These are phyloP conservation scores for Suhomyces taliae DNA, from an alignment of 1,139 yeast genomes.

Conservation along the genomic window DNA sequence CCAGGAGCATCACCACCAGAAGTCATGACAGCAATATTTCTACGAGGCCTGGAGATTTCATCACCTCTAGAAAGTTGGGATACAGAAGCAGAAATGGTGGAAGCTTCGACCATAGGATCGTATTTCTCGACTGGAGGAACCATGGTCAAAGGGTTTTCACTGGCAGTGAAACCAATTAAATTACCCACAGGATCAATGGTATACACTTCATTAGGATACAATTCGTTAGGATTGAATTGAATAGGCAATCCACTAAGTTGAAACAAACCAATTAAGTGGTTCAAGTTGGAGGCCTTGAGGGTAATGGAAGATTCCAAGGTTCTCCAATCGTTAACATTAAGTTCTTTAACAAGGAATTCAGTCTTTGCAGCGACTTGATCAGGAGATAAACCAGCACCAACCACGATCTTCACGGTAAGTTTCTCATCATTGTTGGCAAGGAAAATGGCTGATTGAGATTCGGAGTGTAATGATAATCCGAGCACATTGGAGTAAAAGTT, in stretches of 20 bases:
- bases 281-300: constrained; percentile 36
- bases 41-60: constrained; percentile 20
- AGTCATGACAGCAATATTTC: constrained; percentile 89
- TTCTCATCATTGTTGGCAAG: constrained; percentile 35
- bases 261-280: constrained; percentile 34
- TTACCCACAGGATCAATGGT: constrained; percentile 68
- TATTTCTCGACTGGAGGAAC: constrained; percentile 40
- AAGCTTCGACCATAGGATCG: constrained; percentile 13
- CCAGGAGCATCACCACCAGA: constrained; percentile 99
- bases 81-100: constrained; percentile 15
- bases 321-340: constrained; percentile 50
- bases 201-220: constrained; percentile 67
- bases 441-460: constrained; percentile 23
- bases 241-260: constrained; percentile 25
- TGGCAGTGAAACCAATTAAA: constrained; percentile 64
- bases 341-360: constrained; percentile 24
- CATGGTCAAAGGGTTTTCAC: constrained; percentile 57
- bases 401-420: constrained; percentile 29
- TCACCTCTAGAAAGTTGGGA: constrained; percentile 16
- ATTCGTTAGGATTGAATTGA: constrained; percentile 58
- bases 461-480: constrained; percentile 39
- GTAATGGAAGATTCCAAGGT: constrained; percentile 44
- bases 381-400: constrained; percentile 25
- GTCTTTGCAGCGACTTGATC: constrained; percentile 28
- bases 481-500: constrained; percentile 48